Percentiles rank a stretch among this genome's conserved stretches.
Evolutionary conservation across 2,329 filamentous ascomycete species (phyloP).

Genomic region (Colletotrichum tropicicola): DNA sequence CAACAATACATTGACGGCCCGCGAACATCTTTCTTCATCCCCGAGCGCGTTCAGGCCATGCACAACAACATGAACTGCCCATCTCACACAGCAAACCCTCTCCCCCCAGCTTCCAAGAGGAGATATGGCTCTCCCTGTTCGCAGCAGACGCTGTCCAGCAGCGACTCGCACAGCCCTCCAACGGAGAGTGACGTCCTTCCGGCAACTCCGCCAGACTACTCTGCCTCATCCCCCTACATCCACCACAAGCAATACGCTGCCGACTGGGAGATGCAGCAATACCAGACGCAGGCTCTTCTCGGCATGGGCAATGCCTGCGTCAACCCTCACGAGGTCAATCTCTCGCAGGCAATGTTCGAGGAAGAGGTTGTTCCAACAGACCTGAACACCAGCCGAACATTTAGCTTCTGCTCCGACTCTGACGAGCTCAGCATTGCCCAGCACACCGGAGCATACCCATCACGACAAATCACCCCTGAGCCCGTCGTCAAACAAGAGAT

Average conservation of each 20-base stretch:
- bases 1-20: constrained; percentile 24
- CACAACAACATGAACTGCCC: background rate
- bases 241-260: constrained; percentile 25
- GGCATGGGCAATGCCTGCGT: constrained; percentile 16
- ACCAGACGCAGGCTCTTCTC: constrained; percentile 7
- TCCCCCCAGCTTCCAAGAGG: constrained; percentile 36
- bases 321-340: constrained; percentile 29
- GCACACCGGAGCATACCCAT: background rate
- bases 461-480: constrained; percentile 17
- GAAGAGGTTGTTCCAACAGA: background rate
- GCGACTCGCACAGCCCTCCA: constrained; percentile 47
- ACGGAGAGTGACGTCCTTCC: constrained; percentile 51
- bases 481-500: constrained; percentile 18
- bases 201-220: constrained; percentile 47
- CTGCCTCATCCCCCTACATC: constrained; percentile 40
- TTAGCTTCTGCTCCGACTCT: constrained; percentile 22
- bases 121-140: constrained; percentile 47
- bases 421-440: background rate
- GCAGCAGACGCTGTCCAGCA: constrained; percentile 46
- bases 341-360: constrained; percentile 23
- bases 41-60: constrained; percentile 11
- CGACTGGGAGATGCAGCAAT: constrained; percentile 10
- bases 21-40: constrained; percentile 26
- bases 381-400: background rate
- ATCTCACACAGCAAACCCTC: constrained; percentile 25